phyloP scores from a whole-genome alignment of 1,284 basidiomycete species.

The Naganishia sp. region DNA sequence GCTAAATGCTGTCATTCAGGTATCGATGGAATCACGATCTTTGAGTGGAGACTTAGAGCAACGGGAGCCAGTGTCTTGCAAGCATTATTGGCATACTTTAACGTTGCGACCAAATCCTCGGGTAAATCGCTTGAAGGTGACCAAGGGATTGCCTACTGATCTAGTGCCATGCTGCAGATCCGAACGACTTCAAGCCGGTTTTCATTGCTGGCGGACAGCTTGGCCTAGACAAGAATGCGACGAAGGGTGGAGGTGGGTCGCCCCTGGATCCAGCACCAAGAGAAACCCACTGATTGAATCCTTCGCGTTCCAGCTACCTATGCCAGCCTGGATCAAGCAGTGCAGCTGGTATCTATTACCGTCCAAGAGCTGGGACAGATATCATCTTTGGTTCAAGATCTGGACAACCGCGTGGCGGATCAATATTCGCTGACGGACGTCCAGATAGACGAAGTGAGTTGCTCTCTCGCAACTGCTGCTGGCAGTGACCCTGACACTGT shows the following conservation, averaged over 20 bases:
- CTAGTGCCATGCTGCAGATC: not conserved
- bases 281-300: not conserved
- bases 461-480: no score
- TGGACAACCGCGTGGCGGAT: conserved; percentile 18
- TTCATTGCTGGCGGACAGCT: conserved; percentile 33
- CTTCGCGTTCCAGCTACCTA: conserved; percentile 13
- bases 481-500: not conserved
- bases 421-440: conserved; percentile 22
- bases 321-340: conserved; percentile 20
- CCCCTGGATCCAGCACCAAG: not conserved
- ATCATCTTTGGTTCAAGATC: conserved; percentile 18
- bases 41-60: conserved; percentile 14
- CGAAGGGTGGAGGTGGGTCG: conserved; percentile 30
- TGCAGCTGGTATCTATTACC: conserved; percentile 10
- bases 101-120: conserved; percentile 22
- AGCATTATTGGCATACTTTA: conserved; percentile 22
- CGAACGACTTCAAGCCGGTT: conserved; percentile 28
- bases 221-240: conserved; percentile 28
- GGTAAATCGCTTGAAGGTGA: not conserved
- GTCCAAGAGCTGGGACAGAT: conserved; percentile 23
- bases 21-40: conserved; percentile 17
- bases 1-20: not conserved
- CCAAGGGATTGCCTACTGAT: not conserved
- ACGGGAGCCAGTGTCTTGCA: conserved; percentile 15
- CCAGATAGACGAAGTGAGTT: conserved; percentile 21